Percentiles rank a stretch among this genome's conserved stretches.
Conservation (phyloP, 2,329 filamentous ascomycete genomes). For the Ustulina deusta region DNA sequence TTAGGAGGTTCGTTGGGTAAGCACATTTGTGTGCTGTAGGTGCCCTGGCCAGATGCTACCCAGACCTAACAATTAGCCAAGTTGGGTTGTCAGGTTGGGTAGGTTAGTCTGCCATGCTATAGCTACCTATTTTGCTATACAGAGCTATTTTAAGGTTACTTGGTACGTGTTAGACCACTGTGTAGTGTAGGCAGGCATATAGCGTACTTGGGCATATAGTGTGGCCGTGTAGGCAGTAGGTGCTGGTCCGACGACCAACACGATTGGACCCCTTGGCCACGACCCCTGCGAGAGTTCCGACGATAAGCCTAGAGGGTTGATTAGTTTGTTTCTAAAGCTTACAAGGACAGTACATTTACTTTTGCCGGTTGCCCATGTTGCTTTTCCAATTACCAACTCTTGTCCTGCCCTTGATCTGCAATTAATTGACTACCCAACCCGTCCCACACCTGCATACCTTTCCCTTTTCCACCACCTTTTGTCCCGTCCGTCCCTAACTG, state of each 20-base stretch:
- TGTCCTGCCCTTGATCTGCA: constrained; percentile 35
- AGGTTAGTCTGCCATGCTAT: not conserved
- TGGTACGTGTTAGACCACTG: not conserved
- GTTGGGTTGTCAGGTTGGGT: constrained; percentile 2
- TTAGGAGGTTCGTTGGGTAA: constrained; percentile 6
- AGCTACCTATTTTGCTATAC: not conserved
- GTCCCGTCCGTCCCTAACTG: constrained; percentile 5
- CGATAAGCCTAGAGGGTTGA: constrained; percentile 39
- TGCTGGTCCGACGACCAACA: constrained; percentile 22
- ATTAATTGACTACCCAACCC: constrained; percentile 40
- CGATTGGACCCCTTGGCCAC: constrained; percentile 22
- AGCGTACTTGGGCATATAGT: no score
- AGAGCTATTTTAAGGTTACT: constrained; percentile 19
- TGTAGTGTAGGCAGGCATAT: not conserved
- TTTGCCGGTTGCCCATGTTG: constrained; percentile 39
- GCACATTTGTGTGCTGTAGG: constrained; percentile 10
- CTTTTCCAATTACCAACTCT: constrained; percentile 40
- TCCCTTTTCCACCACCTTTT: constrained; percentile 35
- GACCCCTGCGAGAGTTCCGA: constrained; percentile 39
- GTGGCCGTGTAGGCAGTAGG: not conserved
- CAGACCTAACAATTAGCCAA: not conserved
- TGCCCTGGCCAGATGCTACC: constrained; percentile 1
- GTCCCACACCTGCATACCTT: constrained; percentile 36
- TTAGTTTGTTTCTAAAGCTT: constrained; percentile 31
- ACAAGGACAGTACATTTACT: constrained; percentile 28